Evolutionary conservation across 2,329 filamentous ascomycete species (phyloP).

Genomic region (Magnaporthales sp.): DNA sequence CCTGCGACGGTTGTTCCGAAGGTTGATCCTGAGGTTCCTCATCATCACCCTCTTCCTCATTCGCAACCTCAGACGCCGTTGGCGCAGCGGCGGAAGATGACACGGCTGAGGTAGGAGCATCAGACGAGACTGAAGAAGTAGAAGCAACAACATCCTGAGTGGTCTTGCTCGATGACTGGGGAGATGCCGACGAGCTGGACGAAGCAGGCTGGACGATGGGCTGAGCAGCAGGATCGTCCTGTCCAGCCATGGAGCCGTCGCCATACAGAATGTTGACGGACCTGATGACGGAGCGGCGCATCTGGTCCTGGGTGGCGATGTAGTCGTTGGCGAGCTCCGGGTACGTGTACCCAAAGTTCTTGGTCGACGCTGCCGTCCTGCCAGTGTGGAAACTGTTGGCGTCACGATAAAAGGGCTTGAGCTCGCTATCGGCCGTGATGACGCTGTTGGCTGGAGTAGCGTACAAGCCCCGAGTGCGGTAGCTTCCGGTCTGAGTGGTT

Average conservation of each 20-base stretch:
- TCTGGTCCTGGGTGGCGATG: neutral
- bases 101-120: neutral
- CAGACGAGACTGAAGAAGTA: too few relatives aligned
- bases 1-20: too few relatives aligned
- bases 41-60: neutral
- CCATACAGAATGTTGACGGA: constrained; percentile 7
- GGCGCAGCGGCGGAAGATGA: neutral
- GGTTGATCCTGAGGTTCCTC: too few relatives aligned
- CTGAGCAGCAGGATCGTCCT: neutral
- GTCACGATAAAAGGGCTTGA: constrained; percentile 36
- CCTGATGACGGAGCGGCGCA: neutral
- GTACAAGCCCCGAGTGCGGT: constrained; percentile 19
- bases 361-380: constrained; percentile 16
- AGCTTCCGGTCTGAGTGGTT: constrained; percentile 10
- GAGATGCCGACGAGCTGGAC: neutral
- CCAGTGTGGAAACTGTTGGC: constrained; percentile 30
- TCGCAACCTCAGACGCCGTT: neutral
- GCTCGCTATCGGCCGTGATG: constrained; percentile 29
- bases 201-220: neutral
- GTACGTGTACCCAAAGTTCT: constrained; percentile 27
- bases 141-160: too few relatives aligned
- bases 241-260: neutral
- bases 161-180: neutral
- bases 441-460: constrained; percentile 27
- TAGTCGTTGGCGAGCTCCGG: constrained; percentile 18